Percentiles rank a stretch among this genome's conserved stretches.
Evolutionary conservation across 1,284 basidiomycete species (phyloP).

Genomic region (Sanghuangporus sanghuang): DNA sequence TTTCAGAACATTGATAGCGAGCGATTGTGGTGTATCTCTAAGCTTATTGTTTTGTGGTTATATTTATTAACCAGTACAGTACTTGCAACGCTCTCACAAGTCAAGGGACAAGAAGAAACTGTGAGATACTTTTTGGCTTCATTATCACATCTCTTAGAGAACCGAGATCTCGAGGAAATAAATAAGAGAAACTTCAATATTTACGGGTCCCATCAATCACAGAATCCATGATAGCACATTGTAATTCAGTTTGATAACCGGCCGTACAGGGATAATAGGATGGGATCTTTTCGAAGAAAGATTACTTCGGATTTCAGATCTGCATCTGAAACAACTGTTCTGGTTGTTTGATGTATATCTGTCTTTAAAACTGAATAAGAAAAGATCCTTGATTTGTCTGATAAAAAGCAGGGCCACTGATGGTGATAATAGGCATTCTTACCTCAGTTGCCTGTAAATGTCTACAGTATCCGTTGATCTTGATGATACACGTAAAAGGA

Average conservation of each 20-base stretch:
- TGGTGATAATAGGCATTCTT: neutral
- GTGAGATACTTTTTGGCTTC: neutral
- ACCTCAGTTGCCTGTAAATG: neutral
- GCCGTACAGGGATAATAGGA: neutral
- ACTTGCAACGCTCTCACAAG: neutral
- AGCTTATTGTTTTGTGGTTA: neutral
- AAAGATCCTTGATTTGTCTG: neutral
- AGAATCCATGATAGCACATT: neutral
- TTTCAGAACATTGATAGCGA: neutral
- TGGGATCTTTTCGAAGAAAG: neutral
- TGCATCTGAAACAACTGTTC: neutral
- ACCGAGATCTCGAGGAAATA: too few species aligned
- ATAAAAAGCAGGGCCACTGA: neutral
- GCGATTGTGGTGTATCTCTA: neutral
- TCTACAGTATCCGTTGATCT: too few species aligned
- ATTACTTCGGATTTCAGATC: neutral
- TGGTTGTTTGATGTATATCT: neutral
- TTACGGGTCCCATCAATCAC: neutral
- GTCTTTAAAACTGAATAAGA: neutral
- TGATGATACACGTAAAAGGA: too few species aligned
- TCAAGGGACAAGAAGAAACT: neutral
- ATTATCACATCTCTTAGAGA: neutral
- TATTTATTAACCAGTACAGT: neutral
- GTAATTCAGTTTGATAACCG: neutral
- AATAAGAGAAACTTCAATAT: neutral